phyloP scores from a whole-genome alignment of 768 basidiomycete genomes.

The Leccinellum luteum region DNA sequence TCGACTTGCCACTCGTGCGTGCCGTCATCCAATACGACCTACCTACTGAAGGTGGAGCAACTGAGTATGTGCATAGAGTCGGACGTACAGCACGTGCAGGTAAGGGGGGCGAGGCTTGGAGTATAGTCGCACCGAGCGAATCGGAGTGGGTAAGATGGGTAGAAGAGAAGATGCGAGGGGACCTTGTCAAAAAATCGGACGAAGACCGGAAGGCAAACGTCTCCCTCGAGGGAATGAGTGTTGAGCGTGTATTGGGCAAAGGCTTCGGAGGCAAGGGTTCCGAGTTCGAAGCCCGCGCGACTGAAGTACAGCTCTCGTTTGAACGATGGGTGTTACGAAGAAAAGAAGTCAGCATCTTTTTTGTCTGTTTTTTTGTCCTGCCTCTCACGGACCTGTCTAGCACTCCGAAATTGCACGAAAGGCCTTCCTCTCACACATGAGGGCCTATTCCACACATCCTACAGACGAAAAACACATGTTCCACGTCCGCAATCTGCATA shows the following conservation, averaged over 20 bases:
- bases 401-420: slow-evolving; percentile 73
- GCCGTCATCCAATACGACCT: slow-evolving; percentile 96
- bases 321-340: slow-evolving; percentile 86
- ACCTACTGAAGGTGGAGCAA: slow-evolving; percentile 94
- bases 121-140: slow-evolving; percentile 85
- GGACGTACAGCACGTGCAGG: slow-evolving; percentile 97
- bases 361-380: neutral
- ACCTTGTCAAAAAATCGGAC: slow-evolving; percentile 28
- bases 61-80: slow-evolving; percentile 95
- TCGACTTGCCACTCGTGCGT: slow-evolving; percentile 91
- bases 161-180: slow-evolving; percentile 72
- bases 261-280: slow-evolving; percentile 84
- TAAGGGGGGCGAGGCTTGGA: slow-evolving; percentile 94
- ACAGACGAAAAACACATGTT: slow-evolving; percentile 95
- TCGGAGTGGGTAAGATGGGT: slow-evolving; percentile 90
- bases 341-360: slow-evolving; percentile 56
- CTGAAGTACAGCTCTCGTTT: slow-evolving; percentile 92
- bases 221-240: slow-evolving; percentile 54
- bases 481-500: slow-evolving; percentile 90
- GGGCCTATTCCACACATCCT: slow-evolving; percentile 97
- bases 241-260: slow-evolving; percentile 67
- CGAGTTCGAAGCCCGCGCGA: slow-evolving; percentile 88
- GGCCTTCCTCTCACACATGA: slow-evolving; percentile 89
- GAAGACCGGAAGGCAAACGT: slow-evolving; percentile 39
- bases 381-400: slow-evolving; percentile 39